Evolutionary conservation across 2,329 filamentous ascomycete genomes (phyloP).

Genomic region (Celoporthe dispersa): DNA sequence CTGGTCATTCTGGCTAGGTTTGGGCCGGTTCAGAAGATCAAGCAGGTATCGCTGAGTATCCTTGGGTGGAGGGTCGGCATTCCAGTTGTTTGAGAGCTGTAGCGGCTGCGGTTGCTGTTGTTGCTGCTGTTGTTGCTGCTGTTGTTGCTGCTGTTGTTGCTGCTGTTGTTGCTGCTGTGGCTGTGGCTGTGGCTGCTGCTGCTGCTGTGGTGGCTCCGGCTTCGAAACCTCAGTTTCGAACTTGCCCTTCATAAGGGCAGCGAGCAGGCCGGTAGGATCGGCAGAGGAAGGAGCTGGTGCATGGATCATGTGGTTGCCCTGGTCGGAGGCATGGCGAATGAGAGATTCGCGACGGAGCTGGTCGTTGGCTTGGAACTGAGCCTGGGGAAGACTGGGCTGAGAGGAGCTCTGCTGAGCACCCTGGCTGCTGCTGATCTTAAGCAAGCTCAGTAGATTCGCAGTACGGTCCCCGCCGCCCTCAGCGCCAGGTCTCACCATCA

Average conservation of each 20-base stretch:
- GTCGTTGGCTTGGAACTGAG: constrained; percentile 31
- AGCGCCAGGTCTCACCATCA: constrained; percentile 42
- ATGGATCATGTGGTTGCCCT: constrained; percentile 50
- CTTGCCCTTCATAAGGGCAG: constrained; percentile 64
- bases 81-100: constrained; percentile 44
- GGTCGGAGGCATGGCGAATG: constrained; percentile 34
- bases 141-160: constrained; percentile 31
- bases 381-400: constrained; percentile 32
- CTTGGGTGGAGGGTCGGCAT: constrained; percentile 57
- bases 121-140: constrained; percentile 32
- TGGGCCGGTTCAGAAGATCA: constrained; percentile 80
- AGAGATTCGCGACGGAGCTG: constrained; percentile 37
- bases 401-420: constrained; percentile 30
- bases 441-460: constrained; percentile 61
- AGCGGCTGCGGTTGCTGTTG: constrained; percentile 16
- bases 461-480: constrained; percentile 51
- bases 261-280: constrained; percentile 62
- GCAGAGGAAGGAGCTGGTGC: constrained; percentile 60
- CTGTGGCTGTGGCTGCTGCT: constrained; percentile 27
- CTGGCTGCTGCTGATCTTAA: constrained; percentile 60
- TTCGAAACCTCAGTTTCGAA: constrained; percentile 52
- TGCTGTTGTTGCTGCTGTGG: constrained; percentile 25
- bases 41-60: constrained; percentile 87
- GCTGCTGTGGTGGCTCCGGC: constrained; percentile 38
- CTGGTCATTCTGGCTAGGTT: constrained; percentile 63